Percentiles rank a stretch among this genome's conserved stretches.
These are phyloP conservation scores for Candida boleticola DNA, from an alignment of 805 yeast genomes.

Conservation along the genomic window DNA sequence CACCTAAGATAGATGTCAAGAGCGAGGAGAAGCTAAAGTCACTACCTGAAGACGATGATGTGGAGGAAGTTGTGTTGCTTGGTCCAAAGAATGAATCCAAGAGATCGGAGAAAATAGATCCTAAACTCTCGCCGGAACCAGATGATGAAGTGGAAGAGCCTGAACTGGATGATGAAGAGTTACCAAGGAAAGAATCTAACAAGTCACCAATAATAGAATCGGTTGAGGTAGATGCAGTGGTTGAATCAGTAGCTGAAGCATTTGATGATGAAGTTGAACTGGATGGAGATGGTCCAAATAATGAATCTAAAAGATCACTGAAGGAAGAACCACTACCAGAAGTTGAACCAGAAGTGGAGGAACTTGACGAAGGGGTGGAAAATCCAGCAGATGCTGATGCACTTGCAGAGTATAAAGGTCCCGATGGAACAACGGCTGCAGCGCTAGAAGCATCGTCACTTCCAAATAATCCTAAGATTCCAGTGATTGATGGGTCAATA, in stretches of 20 bases:
- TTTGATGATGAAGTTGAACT: not conserved
- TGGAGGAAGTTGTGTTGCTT: slow-evolving; percentile 6
- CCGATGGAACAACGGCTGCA: not conserved
- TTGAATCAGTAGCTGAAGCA: slow-evolving; percentile 3
- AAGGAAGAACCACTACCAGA: slow-evolving; percentile 1
- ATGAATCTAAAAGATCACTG: slow-evolving; percentile 6
- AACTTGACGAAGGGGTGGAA: slow-evolving; percentile 1
- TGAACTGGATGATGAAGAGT: not conserved
- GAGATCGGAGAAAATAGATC: slow-evolving; percentile 8
- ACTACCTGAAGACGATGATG: not conserved
- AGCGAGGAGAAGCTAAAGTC: slow-evolving; percentile 1
- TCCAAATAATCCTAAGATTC: not conserved
- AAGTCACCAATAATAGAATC: slow-evolving; percentile 7
- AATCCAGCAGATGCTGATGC: not conserved
- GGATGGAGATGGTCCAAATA: slow-evolving; percentile 5
- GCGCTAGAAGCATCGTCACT: slow-evolving; percentile 7
- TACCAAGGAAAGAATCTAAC: slow-evolving; percentile 12
- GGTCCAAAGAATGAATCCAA: slow-evolving; percentile 10
- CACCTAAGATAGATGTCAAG: slow-evolving; percentile 12
- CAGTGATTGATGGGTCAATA: not conserved
- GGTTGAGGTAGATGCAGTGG: slow-evolving; percentile 7
- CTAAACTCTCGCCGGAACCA: not conserved
- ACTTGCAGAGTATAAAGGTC: not conserved
- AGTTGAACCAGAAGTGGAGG: slow-evolving; percentile 3
- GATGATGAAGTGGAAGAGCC: slow-evolving; percentile 7